A percentile compares a stretch with the other conserved stretches of the same genome.
phyloP scores from a whole-genome alignment of 495 filamentous ascomycete genomes.

The Peziza echinospora region DNA sequence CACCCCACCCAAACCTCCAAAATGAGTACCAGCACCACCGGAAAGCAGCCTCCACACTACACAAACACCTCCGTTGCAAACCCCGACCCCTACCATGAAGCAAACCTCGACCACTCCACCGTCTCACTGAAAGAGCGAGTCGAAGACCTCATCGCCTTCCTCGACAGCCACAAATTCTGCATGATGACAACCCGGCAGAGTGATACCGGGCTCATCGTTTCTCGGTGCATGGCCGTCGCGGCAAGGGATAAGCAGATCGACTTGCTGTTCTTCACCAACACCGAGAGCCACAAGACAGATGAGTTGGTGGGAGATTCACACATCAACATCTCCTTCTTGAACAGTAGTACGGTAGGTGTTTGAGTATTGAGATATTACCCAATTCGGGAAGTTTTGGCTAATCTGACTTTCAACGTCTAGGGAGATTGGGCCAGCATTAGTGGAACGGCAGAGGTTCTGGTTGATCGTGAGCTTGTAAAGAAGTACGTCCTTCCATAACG shows the following conservation, averaged over 20 bases:
- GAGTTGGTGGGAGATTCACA: conserved; percentile 55
- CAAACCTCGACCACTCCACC: conserved; percentile 40
- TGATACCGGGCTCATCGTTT: conserved; percentile 38
- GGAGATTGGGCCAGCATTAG: conserved; percentile 58
- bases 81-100: conserved; percentile 60
- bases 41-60: not conserved
- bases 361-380: not conserved
- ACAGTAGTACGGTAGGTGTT: conserved; percentile 39
- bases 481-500: conserved; percentile 29
- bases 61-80: conserved; percentile 3
- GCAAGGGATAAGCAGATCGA: conserved; percentile 58
- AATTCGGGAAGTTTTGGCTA: no score
- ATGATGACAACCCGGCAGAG: conserved; percentile 47
- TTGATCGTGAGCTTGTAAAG: conserved; percentile 41
- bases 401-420: no score
- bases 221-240: conserved; percentile 74
- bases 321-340: conserved; percentile 72
- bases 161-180: conserved; percentile 53
- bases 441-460: conserved; percentile 44
- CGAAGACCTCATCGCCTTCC: conserved; percentile 47
- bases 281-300: conserved; percentile 75
- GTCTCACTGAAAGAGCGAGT: conserved; percentile 53
- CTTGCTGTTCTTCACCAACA: conserved; percentile 85
- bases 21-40: no score
- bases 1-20: no score